Evolutionary conservation across 225 moss, liverwort and hornwort genomes (phyloP), one percentile per base, ranked within the genome.

Genomic region (Anthoceros angustus): DNA sequence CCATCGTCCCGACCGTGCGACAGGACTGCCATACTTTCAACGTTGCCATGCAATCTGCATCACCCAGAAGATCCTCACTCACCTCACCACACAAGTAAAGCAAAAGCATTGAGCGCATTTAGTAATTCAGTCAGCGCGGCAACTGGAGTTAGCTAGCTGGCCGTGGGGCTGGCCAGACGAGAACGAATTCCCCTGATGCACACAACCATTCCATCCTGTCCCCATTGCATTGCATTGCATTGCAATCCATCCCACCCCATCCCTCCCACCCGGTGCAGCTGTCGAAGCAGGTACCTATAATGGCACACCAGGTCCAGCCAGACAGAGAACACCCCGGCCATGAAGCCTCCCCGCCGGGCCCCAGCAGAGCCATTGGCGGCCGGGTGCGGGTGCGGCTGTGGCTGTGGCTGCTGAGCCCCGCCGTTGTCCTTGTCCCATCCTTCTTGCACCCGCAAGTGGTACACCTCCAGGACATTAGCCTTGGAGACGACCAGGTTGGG

Each of bases 261-360:
- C 11, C 21, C 18, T 14, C 12, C 42, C 41, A 65, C 32, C 39
- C 42, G 65, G n/a, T 5, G 14, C 25, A 16, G n/a, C n/a, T 25
- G 10, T n/a, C n/a, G n/a, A n/a, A n/a, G n/a, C n/a, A n/a, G 21
- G 11, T 46, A 84, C 84, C 84, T 79, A 70, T 92, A 89, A 72
- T 85, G 86, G 70, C 95, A 98, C 45, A 81, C 91, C 9, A 98
- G 87, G 74, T 98, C 95, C 11, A 98, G 86, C 84, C 89, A 89
- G 67, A 87, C 98, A 42, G 89, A 87, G 23, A 87, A 87, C 14
- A 98, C 77, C 18, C 92, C 98, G 63, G 81, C 89, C 92, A 92
- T 89, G 39, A 77, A 71, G 2, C 89, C 87, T 1, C 98, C 88
- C 39, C 87, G 70, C 46, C 89, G 89, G 63, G 89, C 87, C 8